phyloP scores from a whole-genome alignment of 2,329 filamentous ascomycete species.

The Claviceps arundinis region DNA sequence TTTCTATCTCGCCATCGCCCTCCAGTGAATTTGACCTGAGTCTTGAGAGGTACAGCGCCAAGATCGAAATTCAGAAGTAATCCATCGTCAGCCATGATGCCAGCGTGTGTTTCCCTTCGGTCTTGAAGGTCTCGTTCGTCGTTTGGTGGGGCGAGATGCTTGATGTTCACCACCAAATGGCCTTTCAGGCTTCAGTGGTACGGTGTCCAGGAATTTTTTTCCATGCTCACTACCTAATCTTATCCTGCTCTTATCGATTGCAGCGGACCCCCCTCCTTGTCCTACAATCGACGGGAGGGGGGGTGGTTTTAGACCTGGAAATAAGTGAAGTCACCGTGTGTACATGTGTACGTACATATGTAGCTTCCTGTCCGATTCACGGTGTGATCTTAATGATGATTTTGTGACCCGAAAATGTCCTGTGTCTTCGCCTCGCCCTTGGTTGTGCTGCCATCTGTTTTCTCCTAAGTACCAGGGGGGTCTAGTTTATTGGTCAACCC shows the following conservation, averaged over 20 bases:
- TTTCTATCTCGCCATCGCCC: conserved; percentile 88
- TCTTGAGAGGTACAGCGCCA: conserved; percentile 49
- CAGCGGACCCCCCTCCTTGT: too few relatives aligned
- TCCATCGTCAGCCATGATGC: conserved; percentile 78
- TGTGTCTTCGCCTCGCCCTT: too few relatives aligned
- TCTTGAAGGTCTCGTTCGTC: neutral
- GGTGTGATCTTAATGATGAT: too few relatives aligned
- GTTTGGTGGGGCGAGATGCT: conserved; percentile 4
- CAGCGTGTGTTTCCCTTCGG: neutral
- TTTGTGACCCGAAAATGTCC: too few relatives aligned
- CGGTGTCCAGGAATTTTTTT: neutral
- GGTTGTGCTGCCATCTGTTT: too few relatives aligned
- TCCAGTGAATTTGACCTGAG: conserved; percentile 60
- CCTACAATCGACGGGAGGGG: too few relatives aligned
- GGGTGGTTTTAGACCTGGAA: too few relatives aligned
- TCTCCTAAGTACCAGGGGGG: too few relatives aligned
- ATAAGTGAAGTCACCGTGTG: too few relatives aligned
- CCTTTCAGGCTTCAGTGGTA: neutral
- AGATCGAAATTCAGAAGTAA: conserved; percentile 89
- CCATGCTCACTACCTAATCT: neutral
- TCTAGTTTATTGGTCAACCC: too few relatives aligned
- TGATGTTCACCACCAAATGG: neutral
- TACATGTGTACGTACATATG: too few relatives aligned
- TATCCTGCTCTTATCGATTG: neutral
- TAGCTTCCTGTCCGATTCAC: too few relatives aligned